Conservation (phyloP, 2,329 filamentous ascomycete species). For the Cladophialophora bantiana region DNA sequence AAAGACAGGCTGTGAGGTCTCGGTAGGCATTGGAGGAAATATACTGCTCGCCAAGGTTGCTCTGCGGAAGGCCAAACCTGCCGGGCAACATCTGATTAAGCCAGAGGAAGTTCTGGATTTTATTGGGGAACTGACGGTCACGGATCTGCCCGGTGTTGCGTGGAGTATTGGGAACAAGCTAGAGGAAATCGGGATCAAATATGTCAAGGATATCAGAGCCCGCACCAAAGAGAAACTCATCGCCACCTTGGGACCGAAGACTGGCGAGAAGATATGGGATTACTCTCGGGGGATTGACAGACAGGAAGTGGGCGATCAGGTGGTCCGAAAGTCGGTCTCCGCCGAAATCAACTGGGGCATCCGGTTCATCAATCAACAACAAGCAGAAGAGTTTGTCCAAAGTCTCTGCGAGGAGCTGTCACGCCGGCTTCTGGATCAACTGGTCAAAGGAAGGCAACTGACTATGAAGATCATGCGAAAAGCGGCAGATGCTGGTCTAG, state of each 20-base stretch:
- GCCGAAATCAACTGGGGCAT: constrained; percentile 99
- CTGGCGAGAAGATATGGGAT: constrained; percentile 86
- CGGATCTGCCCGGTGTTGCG: constrained; percentile 89
- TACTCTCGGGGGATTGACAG: constrained; percentile 88
- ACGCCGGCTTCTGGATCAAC: constrained; percentile 78
- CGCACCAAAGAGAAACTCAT: constrained; percentile 77
- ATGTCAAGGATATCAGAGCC: constrained; percentile 82
- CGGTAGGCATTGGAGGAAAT: constrained; percentile 89
- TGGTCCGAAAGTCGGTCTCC: constrained; percentile 89
- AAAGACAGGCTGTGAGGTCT: constrained; percentile 84
- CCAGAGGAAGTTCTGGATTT: constrained; percentile 79
- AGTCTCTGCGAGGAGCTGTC: constrained; percentile 87
- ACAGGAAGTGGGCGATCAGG: constrained; percentile 83
- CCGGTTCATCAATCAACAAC: constrained; percentile 86
- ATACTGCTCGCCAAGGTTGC: constrained; percentile 92
- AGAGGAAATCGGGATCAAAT: constrained; percentile 81
- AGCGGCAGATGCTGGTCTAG: constrained; percentile 82
- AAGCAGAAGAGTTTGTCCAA: constrained; percentile 89
- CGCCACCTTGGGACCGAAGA: constrained; percentile 83
- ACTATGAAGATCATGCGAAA: constrained; percentile 96
- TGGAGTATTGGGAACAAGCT: constrained; percentile 86
- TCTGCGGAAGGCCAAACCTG: constrained; percentile 88
- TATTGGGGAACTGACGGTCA: constrained; percentile 77
- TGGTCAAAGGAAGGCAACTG: constrained; percentile 84
- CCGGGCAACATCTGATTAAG: constrained; percentile 87